A percentile compares a stretch with the other conserved stretches of the same genome.
These are phyloP conservation scores for Suillus lakei DNA, from an alignment of 768 basidiomycete genomes.

Conservation along the genomic window DNA sequence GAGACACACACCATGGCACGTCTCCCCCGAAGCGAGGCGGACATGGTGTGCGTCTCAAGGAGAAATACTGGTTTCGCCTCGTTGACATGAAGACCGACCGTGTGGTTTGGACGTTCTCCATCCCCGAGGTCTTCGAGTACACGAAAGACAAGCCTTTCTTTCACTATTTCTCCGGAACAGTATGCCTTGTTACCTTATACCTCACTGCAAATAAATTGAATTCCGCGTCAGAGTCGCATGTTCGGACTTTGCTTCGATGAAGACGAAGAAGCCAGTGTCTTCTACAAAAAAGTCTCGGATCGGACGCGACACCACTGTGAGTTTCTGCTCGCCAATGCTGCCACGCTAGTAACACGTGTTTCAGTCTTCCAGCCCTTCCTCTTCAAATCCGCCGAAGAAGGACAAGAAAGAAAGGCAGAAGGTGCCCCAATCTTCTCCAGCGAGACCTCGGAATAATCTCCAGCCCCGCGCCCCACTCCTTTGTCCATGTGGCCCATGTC, in stretches of 20 bases:
- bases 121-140: constrained; percentile 68
- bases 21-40: constrained; percentile 23
- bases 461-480: constrained; percentile 60
- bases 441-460: constrained; percentile 53
- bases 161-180: constrained; percentile 86
- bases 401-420: constrained; percentile 26
- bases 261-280: constrained; percentile 59
- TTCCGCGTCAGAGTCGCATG: constrained; percentile 41
- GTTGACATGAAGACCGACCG: constrained; percentile 59
- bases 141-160: constrained; percentile 89
- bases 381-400: constrained; percentile 31
- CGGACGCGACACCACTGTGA: constrained; percentile 50
- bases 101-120: constrained; percentile 71
- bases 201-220: background rate
- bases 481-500: constrained; percentile 70
- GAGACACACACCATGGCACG: constrained; percentile 25
- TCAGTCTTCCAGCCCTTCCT: constrained; percentile 34
- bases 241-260: constrained; percentile 64
- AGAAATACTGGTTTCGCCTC: constrained; percentile 67
- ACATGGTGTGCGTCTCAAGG: constrained; percentile 34
- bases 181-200: constrained; percentile 44
- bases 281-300: constrained; percentile 64
- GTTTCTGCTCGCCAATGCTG: constrained; percentile 16
- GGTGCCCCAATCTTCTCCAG: constrained; percentile 43
- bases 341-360: constrained; percentile 14